These are phyloP conservation scores for Simmondsia chinensis DNA, from an alignment of 148 eudicot species.

Conservation along the genomic window DNA sequence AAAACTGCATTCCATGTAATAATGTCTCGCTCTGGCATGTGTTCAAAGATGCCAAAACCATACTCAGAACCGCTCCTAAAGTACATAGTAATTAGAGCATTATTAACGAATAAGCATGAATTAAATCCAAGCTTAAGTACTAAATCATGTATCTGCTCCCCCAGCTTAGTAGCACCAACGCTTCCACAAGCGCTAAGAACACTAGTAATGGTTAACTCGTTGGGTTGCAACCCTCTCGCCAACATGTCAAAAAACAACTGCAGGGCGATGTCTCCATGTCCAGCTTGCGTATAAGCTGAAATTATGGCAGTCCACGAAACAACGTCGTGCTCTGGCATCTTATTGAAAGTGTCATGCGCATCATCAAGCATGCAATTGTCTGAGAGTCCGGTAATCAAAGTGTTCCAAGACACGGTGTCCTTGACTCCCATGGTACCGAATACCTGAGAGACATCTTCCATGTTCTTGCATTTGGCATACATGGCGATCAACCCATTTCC, in stretches of 20 bases:
- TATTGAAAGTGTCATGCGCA: slow-evolving; percentile 25
- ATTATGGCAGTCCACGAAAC: slow-evolving; percentile 35
- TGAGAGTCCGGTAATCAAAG: slow-evolving; percentile 23
- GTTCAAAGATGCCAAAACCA: slow-evolving; percentile 27
- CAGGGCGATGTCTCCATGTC: slow-evolving; percentile 19
- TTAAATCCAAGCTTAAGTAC: slow-evolving; percentile 30
- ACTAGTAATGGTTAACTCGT: slow-evolving; percentile 23
- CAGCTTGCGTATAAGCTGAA: slow-evolving; percentile 24
- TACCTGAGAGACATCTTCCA: slow-evolving; percentile 29
- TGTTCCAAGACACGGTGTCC: slow-evolving; percentile 32
- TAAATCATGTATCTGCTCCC: slow-evolving; percentile 39
- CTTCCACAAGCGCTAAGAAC: slow-evolving; percentile 27
- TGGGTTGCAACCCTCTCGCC: slow-evolving; percentile 20
- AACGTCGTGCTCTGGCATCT: slow-evolving; percentile 34
- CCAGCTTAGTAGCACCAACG: slow-evolving; percentile 20
- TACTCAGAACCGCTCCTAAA: slow-evolving; percentile 24
- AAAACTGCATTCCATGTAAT: slow-evolving; percentile 34
- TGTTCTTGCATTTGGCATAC: slow-evolving; percentile 29
- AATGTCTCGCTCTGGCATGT: slow-evolving; percentile 26
- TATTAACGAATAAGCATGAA: slow-evolving; percentile 18
- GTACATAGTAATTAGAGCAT: slow-evolving; percentile 37
- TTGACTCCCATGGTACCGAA: slow-evolving; percentile 25
- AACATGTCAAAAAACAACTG: slow-evolving; percentile 23
- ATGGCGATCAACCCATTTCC: slow-evolving; percentile 28
- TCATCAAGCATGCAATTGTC: slow-evolving; percentile 22